A percentile compares a stretch with the other conserved stretches of the same genome.
These are phyloP conservation scores for Fusarium buharicum DNA, from an alignment of 2,329 filamentous ascomycete genomes.

Conservation along the genomic window DNA sequence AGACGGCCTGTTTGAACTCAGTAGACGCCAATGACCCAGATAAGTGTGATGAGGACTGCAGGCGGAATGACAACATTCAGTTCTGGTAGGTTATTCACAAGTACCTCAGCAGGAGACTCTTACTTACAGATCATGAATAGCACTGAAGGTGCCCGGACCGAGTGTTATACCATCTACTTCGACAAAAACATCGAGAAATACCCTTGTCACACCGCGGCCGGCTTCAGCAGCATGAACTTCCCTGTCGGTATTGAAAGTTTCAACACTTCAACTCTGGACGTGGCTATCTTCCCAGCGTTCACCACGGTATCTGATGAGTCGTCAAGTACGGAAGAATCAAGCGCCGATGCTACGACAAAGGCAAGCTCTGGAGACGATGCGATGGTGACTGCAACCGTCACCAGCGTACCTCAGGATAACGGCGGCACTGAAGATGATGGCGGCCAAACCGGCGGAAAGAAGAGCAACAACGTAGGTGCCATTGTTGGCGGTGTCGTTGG, in stretches of 20 bases:
- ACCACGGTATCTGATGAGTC: constrained; percentile 11
- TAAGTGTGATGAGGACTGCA: constrained; percentile 28
- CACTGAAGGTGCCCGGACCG: background rate
- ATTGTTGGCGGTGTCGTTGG: constrained; percentile 33
- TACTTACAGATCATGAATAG: constrained; percentile 9
- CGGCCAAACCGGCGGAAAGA: background rate
- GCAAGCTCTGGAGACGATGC: background rate
- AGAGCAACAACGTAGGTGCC: constrained; percentile 15
- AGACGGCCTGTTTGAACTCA: constrained; percentile 20
- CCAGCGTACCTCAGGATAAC: constrained; percentile 1
- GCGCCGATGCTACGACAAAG: background rate
- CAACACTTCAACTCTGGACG: constrained; percentile 1
- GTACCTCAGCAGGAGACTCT: background rate
- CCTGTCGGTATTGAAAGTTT: constrained; percentile 2
- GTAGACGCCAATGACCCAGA: constrained; percentile 10
- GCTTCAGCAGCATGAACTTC: constrained; percentile 25
- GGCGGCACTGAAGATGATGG: background rate
- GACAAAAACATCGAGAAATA: constrained; percentile 11
- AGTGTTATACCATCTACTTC: constrained; percentile 30
- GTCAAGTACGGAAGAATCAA: background rate
- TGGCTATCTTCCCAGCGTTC: constrained; percentile 12
- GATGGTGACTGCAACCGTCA: background rate
- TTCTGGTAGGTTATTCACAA: constrained; percentile 18
- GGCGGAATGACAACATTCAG: constrained; percentile 24
- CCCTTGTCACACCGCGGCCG: constrained; percentile 7